Conservation (phyloP, 2,329 filamentous ascomycete species). For the Taxawa tesnikishii region DNA sequence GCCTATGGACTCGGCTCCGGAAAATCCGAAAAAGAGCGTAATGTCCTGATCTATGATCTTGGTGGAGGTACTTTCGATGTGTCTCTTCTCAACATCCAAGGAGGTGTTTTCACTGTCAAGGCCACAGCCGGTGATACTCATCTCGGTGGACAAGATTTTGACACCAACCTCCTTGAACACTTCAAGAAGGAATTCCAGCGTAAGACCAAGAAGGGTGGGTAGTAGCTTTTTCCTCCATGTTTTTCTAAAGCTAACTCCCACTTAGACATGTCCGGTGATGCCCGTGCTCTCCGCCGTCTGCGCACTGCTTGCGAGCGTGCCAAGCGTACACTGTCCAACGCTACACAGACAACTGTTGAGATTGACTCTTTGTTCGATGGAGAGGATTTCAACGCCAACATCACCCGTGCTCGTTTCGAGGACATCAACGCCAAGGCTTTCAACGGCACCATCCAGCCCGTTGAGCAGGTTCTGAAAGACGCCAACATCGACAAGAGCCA, state of each 20-base stretch:
- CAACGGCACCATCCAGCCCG: conserved; percentile 83
- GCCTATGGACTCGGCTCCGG: conserved; percentile 93
- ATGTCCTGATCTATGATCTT: conserved; percentile 98
- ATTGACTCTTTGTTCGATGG: conserved; percentile 98
- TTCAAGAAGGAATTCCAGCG: conserved; percentile 90
- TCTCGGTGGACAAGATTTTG: conserved; percentile 91
- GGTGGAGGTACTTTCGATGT: conserved; percentile 99
- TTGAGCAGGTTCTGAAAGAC: conserved; percentile 94
- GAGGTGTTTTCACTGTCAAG: conserved; percentile 98
- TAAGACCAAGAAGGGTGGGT: conserved; percentile 60
- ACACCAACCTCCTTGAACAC: conserved; percentile 88
- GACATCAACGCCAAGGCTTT: conserved; percentile 96
- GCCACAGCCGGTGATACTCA: conserved; percentile 96
- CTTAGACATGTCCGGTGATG: conserved; percentile 60
- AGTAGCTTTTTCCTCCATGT: neutral
- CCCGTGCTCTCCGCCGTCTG: conserved; percentile 89
- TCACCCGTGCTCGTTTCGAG: conserved; percentile 98
- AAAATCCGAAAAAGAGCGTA: conserved; percentile 89
- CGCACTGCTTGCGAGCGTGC: conserved; percentile 98
- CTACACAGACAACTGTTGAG: conserved; percentile 93
- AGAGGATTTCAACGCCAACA: conserved; percentile 92
- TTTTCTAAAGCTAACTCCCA: neutral
- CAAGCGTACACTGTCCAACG: conserved; percentile 97
- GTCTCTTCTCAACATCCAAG: conserved; percentile 95
- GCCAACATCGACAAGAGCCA: conserved; percentile 74